These are phyloP conservation scores for Talaromyces ruber DNA, from an alignment of 495 filamentous ascomycete species.

Conservation along the genomic window DNA sequence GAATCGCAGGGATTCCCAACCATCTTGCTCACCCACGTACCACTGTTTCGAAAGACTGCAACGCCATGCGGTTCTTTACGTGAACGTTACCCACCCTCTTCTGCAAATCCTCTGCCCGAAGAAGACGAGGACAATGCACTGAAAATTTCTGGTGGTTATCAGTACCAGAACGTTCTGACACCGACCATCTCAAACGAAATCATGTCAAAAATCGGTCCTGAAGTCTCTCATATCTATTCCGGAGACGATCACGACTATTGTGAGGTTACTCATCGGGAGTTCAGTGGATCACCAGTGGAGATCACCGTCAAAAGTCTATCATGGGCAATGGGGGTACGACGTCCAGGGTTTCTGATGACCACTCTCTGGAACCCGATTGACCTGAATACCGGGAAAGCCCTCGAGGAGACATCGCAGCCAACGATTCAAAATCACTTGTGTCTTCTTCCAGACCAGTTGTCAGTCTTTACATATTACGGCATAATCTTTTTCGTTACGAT, in stretches of 20 bases:
- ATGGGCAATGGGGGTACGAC: slow-evolving; percentile 94
- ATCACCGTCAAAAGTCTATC: slow-evolving; percentile 91
- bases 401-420: slow-evolving; percentile 23
- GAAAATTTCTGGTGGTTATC: slow-evolving; percentile 66
- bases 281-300: slow-evolving; percentile 61
- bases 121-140: slow-evolving; percentile 76
- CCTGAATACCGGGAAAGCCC: slow-evolving; percentile 45
- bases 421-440: slow-evolving; percentile 88
- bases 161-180: slow-evolving; percentile 92
- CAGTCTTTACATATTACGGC: slow-evolving; percentile 72
- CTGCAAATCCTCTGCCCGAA: slow-evolving; percentile 47
- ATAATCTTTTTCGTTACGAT: slow-evolving; percentile 52
- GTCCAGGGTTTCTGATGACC: slow-evolving; percentile 79
- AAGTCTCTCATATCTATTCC: slow-evolving; percentile 69
- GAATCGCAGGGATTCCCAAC: slow-evolving; percentile 56
- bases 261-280: slow-evolving; percentile 68
- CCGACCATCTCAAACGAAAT: slow-evolving; percentile 63
- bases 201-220: slow-evolving; percentile 63
- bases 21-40: slow-evolving; percentile 83
- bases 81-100: slow-evolving; percentile 68
- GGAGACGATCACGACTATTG: slow-evolving; percentile 99
- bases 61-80: slow-evolving; percentile 88
- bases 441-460: slow-evolving; percentile 78
- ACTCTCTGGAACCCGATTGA: slow-evolving; percentile 89
- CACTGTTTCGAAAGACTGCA: slow-evolving; percentile 68